Evolutionary conservation across 352 stramenopile genomes (phyloP), one percentile per base, ranked within the genome.

Genomic region (Phytopythium delawarense): DNA sequence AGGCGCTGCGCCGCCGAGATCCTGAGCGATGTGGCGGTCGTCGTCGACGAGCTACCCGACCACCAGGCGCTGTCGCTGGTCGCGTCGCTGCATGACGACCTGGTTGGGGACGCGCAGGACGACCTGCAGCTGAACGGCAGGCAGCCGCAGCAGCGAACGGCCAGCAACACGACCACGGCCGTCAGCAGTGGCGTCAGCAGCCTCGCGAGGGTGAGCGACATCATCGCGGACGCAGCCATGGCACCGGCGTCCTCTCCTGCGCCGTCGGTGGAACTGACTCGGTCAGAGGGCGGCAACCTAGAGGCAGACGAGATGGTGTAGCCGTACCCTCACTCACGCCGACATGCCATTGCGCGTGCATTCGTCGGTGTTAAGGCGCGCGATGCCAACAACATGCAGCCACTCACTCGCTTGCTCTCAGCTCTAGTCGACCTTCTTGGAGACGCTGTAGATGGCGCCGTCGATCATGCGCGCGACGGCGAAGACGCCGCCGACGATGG

Each of bases 401-500:
- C 28, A 57, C 35, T 21, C 21, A 51, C 25, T 18, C 7, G 7
- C 12, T 46, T 32, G 35, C 35, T 40, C 35, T 40, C 35, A 2
- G 18, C 20, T 12, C 66, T 94, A 96, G 61, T 96, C 87, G 59
- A 91, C 62, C 66, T 96, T 96, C 73, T 92, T 93, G 57, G 87
- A 94, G 52, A 95, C 84, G 61, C 84, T 94, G 80, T 96, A 94
- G 73, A 96, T 91, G 54, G 85, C 80, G 28, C 84, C 70, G 57
- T 96, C 87, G 59, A 96, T 80, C 79, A 96, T 96, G 37, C 87
- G 81, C 9, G 87, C 87, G 50, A 96, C 87, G 45, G 87, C 87
- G 61, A 96, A 93, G 51, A 96, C 85, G 23, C 87, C 87, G 32
- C 87, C 87, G 40, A 96, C 77, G 63, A 96, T 96, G 20, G 87